A percentile compares a stretch with the other conserved stretches of the same genome.
phyloP scores from a whole-genome alignment of 2,329 filamentous ascomycete species.

The Chrysoporthe cubensis region DNA sequence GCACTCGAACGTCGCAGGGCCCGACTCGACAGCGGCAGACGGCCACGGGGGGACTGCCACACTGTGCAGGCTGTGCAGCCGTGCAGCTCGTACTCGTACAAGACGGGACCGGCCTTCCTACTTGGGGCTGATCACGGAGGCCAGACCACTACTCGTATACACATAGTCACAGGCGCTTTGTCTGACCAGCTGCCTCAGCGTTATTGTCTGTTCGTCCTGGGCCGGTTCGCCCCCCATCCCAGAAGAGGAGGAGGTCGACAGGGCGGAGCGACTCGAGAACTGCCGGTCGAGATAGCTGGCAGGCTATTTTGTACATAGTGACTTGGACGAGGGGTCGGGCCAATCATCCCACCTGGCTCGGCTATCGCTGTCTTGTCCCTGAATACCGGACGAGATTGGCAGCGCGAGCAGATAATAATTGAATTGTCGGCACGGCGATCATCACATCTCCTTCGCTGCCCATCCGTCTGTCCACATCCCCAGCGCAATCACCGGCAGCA shows the following conservation, averaged over 20 bases:
- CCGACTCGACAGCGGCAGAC: not conserved
- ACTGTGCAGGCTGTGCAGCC: not conserved
- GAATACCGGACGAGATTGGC: not conserved
- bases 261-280: constrained; percentile 2
- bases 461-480: not conserved
- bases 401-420: not conserved
- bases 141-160: not conserved
- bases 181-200: constrained; percentile 4
- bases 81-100: not conserved
- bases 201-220: too few species aligned
- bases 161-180: not conserved
- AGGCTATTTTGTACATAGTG: not conserved
- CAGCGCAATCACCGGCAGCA: too few species aligned
- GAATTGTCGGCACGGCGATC: not conserved
- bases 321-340: not conserved
- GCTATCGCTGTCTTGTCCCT: constrained; percentile 4
- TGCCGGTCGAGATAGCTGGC: not conserved
- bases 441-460: not conserved
- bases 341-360: not conserved
- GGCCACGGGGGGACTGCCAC: not conserved
- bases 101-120: not conserved
- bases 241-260: not conserved
- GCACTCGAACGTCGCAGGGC: not conserved
- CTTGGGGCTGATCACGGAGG: constrained; percentile 5
- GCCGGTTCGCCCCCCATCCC: not conserved